Percentiles rank a stretch among this genome's conserved stretches.
Evolutionary conservation across 768 basidiomycete genomes (phyloP).

Genomic region (Leccinum obscurum): DNA sequence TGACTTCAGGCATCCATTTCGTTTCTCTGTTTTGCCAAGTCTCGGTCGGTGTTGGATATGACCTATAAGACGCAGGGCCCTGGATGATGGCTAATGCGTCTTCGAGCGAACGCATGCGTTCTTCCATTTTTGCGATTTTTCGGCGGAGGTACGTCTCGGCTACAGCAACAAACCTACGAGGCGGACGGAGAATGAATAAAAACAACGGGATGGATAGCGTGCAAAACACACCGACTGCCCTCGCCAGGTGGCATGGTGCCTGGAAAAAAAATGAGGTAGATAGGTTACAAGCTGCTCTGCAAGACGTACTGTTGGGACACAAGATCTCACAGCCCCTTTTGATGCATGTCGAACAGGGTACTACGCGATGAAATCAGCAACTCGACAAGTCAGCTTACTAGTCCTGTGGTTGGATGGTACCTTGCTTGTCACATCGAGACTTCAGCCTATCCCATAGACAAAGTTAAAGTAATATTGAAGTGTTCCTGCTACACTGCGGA

Average conservation of each 20-base stretch:
- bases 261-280: conserved; percentile 15
- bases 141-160: conserved; percentile 54
- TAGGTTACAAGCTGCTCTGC: not conserved
- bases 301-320: conserved; percentile 49
- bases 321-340: conserved; percentile 48
- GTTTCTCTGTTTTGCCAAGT: conserved; percentile 25
- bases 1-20: conserved; percentile 27
- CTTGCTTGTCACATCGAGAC: conserved; percentile 29
- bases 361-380: conserved; percentile 13
- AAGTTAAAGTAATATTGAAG: not conserved
- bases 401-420: conserved; percentile 1
- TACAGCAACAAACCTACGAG: conserved; percentile 47
- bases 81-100: conserved; percentile 53
- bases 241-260: conserved; percentile 56
- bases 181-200: not conserved
- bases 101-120: conserved; percentile 53
- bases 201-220: not conserved
- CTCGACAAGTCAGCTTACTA: not conserved
- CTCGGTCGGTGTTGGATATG: conserved; percentile 44
- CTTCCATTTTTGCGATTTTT: conserved; percentile 46
- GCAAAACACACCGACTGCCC: conserved; percentile 46
- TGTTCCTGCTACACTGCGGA: not conserved
- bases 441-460: conserved; percentile 22
- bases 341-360: conserved; percentile 44
- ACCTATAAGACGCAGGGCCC: conserved; percentile 36